Base-by-base conservation (phyloP, 2,329 filamentous ascomycete genomes). In the Diaporthe batatas region DNA sequence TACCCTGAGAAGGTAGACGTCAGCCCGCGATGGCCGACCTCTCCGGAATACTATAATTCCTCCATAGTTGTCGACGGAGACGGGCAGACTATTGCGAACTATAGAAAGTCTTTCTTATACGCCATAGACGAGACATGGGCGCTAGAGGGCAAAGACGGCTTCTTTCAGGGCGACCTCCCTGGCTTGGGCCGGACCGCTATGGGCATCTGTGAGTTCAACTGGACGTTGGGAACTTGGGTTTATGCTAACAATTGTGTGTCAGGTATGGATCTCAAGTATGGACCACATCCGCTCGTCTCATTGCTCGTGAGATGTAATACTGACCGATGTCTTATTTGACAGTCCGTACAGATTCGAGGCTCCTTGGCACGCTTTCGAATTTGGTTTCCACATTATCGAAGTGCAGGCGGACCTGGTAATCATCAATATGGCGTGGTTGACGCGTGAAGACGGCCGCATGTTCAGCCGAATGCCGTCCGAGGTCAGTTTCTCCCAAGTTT, bases 391-490 rank as follows among this genome's bases (percentile, higher is more conserved):
- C 54, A 83, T 91, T 7, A 79, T 94, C 0, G 81, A 89, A 1
- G 82, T 83, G 0, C 78, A 86, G 0, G 88, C 91, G 0, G 89
- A 90, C 18, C 75, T 95, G 0, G 90, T 94, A 2, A 88, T 95
- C 36, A 77, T 96, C 0, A 90, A 88, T 10, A 95, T 95, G 93
- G 93, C 94, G 0, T 96, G 91, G 91, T 81, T 92, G 29, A 92
- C 90, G 68, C 84, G 76, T 76, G 87, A 80, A 78, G 86, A 80
- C 82, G 84, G 78, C 69, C 84, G 75, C 73, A 77, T 72, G 70
- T 86, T 79, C 79, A 87, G 76, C 78, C 83, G 67, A 65, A 79
- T 67, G 75, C 85, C 84, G 0, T 76, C 80, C 4, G 83, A 85
- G 21, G 44, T 49, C 44, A 49, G 44, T 49, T 10, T 49, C 21